Base-by-base conservation (phyloP, 1,139 yeast species). In the Debaryomycetaceae sp. region DNA sequence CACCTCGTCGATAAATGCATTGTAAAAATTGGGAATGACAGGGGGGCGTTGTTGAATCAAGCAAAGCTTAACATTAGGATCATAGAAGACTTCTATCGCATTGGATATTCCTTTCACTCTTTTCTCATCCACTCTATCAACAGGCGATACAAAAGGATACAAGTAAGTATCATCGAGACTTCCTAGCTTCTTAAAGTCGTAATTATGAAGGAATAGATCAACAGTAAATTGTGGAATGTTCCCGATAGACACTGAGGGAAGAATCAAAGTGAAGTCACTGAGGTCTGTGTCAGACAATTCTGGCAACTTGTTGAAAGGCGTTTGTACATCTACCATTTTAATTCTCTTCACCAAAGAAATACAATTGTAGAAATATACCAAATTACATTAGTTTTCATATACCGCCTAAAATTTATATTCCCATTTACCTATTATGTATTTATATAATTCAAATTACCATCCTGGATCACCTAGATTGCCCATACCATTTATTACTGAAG, bases 31-130 rank as follows among this genome's bases (percentile, higher is more conserved):
- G 0, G 95, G 86, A 13, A 91, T 70, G 2, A 90, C 75, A 0
- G 99, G 98, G 0, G 97, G 79, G 42, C 98, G 68, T 56, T 89
- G 89, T 57, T 90, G 97, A 5, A 93, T 58, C 13, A 88, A 56
- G 2, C 87, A 75, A 8, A 85, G 36, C 1, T 76, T 69, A 37
- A 62, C 54, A 1, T 55, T 49, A 1, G 60, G 55, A 50, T 70
- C 68, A 49, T 70, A 64, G 55, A 76, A 83, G 1, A 85, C 73
- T 54, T 89, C 96, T 24, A 86, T 59, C 0, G 85, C 80, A 2
- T 85, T 77, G 5, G 84, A 63, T 39, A 85, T 60, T 4, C 83
- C 81, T n/a, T 41, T 42, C 34, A 55, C 47, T 49, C 9, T 38
- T 7, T 36, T 42, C 4, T 35, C 45, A 52, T 17, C n/a, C 22